phyloP scores from a whole-genome alignment of 2,329 filamentous ascomycete genomes.

The Calonectria pauciramosa region DNA sequence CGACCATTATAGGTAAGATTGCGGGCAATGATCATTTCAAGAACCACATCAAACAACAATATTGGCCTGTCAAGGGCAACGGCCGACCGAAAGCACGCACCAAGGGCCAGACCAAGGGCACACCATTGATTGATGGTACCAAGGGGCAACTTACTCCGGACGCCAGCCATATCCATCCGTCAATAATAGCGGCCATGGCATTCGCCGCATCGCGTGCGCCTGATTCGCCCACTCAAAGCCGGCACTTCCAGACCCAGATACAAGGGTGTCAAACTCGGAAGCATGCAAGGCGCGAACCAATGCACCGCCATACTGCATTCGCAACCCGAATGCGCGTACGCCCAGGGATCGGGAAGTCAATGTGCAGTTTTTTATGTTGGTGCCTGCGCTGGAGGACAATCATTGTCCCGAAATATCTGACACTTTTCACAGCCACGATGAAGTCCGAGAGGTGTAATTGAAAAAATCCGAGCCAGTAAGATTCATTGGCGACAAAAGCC shows the following conservation, averaged over 20 bases:
- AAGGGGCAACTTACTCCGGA: slow-evolving; percentile 11
- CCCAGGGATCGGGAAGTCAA: slow-evolving; percentile 9
- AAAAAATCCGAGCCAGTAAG: slow-evolving; percentile 17
- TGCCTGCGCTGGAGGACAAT: slow-evolving; percentile 31
- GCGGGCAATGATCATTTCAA: background rate
- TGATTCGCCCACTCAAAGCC: slow-evolving; percentile 29
- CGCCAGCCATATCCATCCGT: slow-evolving; percentile 8
- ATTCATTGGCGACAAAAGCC: slow-evolving; percentile 24
- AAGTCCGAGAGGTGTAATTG: slow-evolving; percentile 25
- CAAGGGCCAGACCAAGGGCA: slow-evolving; percentile 13
- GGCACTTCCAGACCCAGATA: slow-evolving; percentile 30
- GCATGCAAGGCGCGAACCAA: slow-evolving; percentile 19
- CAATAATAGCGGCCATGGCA: slow-evolving; percentile 13
- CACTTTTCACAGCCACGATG: slow-evolving; percentile 40
- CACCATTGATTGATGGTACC: slow-evolving; percentile 9
- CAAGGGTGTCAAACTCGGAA: slow-evolving; percentile 14
- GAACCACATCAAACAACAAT: slow-evolving; percentile 10
- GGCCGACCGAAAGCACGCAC: background rate
- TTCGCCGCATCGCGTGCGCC: background rate
- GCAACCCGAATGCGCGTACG: slow-evolving; percentile 29
- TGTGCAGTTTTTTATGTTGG: slow-evolving; percentile 31
- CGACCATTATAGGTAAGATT: background rate
- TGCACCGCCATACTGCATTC: slow-evolving; percentile 39
- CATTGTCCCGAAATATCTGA: background rate
- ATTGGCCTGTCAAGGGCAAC: slow-evolving; percentile 1